These are phyloP conservation scores for Blastomyces emzantsi DNA, from an alignment of 2,329 filamentous ascomycete species.

Conservation along the genomic window DNA sequence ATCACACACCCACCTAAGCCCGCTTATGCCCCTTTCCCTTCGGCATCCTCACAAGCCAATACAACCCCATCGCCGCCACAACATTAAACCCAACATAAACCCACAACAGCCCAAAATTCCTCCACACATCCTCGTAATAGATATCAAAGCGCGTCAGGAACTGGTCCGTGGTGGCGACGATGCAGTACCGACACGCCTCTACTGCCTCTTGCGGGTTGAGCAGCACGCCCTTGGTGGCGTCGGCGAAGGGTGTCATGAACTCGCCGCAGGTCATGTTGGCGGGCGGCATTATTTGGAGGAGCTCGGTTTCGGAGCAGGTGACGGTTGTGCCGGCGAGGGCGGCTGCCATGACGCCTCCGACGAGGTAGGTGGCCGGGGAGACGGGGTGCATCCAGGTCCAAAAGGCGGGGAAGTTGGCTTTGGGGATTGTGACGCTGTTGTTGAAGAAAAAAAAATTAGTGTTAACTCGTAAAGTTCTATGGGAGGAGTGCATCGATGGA, in stretches of 20 bases:
- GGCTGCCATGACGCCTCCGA: slow-evolving; percentile 30
- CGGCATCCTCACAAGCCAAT: neutral
- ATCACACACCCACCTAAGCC: neutral
- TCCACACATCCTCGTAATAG: neutral
- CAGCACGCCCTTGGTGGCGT: slow-evolving; percentile 20
- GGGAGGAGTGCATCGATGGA: neutral
- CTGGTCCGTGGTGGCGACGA: neutral
- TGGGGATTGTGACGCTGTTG: slow-evolving; percentile 38
- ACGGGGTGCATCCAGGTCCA: slow-evolving; percentile 70
- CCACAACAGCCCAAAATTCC: neutral
- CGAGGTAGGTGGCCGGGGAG: slow-evolving; percentile 55
- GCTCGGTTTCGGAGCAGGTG: slow-evolving; percentile 26
- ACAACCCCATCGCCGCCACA: neutral
- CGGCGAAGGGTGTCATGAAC: slow-evolving; percentile 39
- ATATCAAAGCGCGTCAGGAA: neutral
- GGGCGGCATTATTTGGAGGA: slow-evolving; percentile 40
- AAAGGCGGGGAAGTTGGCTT: slow-evolving; percentile 51
- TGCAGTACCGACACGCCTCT: neutral
- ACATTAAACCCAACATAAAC: neutral
- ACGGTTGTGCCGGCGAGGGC: slow-evolving; percentile 24
- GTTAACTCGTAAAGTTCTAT: neutral
- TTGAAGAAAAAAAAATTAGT: neutral
- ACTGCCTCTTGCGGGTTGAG: neutral
- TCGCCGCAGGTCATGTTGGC: slow-evolving; percentile 51
- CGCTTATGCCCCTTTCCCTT: neutral